Evolutionary conservation across 805 yeast genomes (phyloP).

Genomic region (Monosporozyma unispora): DNA sequence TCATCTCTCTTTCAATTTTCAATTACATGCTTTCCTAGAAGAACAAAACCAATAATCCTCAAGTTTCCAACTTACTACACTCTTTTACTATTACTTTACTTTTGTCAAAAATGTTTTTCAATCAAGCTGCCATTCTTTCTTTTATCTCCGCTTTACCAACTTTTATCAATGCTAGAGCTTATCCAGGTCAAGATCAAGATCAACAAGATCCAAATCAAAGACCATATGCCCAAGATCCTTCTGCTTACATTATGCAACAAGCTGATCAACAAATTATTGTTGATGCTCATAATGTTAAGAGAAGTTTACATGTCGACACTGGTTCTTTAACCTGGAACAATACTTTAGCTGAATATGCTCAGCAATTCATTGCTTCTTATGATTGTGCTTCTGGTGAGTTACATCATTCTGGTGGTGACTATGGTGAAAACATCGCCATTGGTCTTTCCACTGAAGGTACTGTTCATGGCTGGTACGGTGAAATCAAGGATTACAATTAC

Average conservation of each 20-base stretch:
- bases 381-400: constrained; percentile 46
- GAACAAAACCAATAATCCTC: not conserved
- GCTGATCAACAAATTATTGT: not conserved
- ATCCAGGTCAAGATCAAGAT: not conserved
- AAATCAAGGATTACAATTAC: constrained; percentile 48
- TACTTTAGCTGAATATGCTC: constrained; percentile 40
- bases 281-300: constrained; percentile 31
- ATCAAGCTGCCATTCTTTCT: not conserved
- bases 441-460: constrained; percentile 40
- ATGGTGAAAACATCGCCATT: constrained; percentile 73
- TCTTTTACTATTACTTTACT: not conserved
- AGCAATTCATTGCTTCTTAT: constrained; percentile 39
- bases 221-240: not conserved
- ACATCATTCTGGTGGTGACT: constrained; percentile 45
- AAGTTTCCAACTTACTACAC: not conserved
- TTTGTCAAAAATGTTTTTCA: not conserved
- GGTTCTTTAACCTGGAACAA: constrained; percentile 42
- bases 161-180: not conserved
- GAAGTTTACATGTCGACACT: constrained; percentile 30
- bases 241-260: not conserved
- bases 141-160: not conserved
- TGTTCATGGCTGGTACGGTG: constrained; percentile 69
- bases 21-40: too few relatives aligned
- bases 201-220: not conserved
- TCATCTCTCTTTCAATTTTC: too few relatives aligned